Evolutionary conservation across 1,139 yeast genomes (phyloP).

Genomic region (Magnusiomyces ingens): DNA sequence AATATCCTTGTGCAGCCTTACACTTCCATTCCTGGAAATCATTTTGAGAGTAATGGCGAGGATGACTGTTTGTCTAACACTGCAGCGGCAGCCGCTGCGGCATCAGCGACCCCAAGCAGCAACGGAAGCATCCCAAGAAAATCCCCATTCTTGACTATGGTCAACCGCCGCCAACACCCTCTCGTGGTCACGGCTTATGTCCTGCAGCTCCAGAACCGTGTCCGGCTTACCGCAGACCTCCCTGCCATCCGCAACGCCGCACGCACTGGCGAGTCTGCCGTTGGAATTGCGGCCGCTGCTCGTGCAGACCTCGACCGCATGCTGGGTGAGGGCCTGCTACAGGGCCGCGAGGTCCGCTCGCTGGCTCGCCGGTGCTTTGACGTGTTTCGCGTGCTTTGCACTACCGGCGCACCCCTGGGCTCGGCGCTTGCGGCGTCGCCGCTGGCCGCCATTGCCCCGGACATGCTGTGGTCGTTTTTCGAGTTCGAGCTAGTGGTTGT

Average conservation of each 20-base stretch:
- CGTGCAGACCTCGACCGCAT: constrained; percentile 16
- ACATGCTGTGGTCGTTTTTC: constrained; percentile 23
- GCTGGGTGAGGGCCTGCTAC: constrained; percentile 13
- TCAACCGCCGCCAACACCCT: constrained; percentile 23
- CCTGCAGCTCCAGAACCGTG: constrained; percentile 20
- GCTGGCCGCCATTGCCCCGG: constrained; percentile 20
- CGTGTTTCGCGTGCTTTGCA: constrained; percentile 21
- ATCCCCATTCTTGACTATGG: constrained; percentile 13
- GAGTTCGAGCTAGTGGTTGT: constrained; percentile 27
- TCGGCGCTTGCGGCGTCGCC: constrained; percentile 23
- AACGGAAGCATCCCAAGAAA: not conserved
- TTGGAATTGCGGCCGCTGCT: constrained; percentile 24
- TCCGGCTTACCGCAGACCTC: constrained; percentile 24
- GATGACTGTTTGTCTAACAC: too few species aligned
- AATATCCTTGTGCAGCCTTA: not conserved
- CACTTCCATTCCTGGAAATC: not conserved
- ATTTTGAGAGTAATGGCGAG: too few species aligned
- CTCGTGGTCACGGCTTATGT: constrained; percentile 21
- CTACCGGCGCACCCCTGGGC: constrained; percentile 20
- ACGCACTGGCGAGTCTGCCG: constrained; percentile 23
- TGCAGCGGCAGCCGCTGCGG: too few species aligned
- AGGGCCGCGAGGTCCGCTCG: not conserved
- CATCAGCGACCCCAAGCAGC: too few species aligned
- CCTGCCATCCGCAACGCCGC: constrained; percentile 17
- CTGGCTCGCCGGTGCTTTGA: constrained; percentile 26